These are phyloP conservation scores for Ustilago curta DNA, from an alignment of 1,284 basidiomycete genomes.

Conservation along the genomic window DNA sequence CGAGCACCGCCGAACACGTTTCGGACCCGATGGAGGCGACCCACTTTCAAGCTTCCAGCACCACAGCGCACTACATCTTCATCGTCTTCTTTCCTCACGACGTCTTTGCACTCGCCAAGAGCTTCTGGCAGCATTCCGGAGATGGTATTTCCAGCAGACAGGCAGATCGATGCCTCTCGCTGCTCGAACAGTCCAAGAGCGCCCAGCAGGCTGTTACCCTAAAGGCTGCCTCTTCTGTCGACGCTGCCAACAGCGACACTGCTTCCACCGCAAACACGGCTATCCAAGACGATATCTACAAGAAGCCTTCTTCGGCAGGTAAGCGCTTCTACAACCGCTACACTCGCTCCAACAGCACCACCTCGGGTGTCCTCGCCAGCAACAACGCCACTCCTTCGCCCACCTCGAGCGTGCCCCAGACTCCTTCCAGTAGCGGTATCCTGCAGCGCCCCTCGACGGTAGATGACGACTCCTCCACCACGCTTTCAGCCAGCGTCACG, in stretches of 20 bases:
- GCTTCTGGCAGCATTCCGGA: slow-evolving; percentile 97
- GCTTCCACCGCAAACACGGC: background rate
- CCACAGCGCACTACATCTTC: slow-evolving; percentile 69
- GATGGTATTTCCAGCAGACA: slow-evolving; percentile 87
- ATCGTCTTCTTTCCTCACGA: slow-evolving; percentile 81
- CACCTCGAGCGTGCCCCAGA: slow-evolving; percentile 27
- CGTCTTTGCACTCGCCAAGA: slow-evolving; percentile 81
- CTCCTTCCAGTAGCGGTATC: slow-evolving; percentile 37
- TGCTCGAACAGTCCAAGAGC: slow-evolving; percentile 53
- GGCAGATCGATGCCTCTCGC: slow-evolving; percentile 81
- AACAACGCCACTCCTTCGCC: slow-evolving; percentile 31
- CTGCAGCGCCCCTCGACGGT: slow-evolving; percentile 29
- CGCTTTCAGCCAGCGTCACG: slow-evolving; percentile 22
- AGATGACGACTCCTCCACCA: slow-evolving; percentile 15
- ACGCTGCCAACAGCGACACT: background rate
- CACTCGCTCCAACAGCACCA: slow-evolving; percentile 44
- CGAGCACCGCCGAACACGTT: slow-evolving; percentile 42
- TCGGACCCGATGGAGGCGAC: slow-evolving; percentile 29
- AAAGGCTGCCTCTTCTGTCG: slow-evolving; percentile 2
- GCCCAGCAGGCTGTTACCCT: slow-evolving; percentile 19
- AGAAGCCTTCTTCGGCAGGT: slow-evolving; percentile 32
- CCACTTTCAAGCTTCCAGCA: slow-evolving; percentile 28
- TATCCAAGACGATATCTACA: slow-evolving; percentile 34
- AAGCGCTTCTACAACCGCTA: slow-evolving; percentile 57
- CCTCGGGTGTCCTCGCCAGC: slow-evolving; percentile 12